Evolutionary conservation across 1,284 basidiomycete genomes (phyloP).

Genomic region (Cutaneotrichosporon dermatis): DNA sequence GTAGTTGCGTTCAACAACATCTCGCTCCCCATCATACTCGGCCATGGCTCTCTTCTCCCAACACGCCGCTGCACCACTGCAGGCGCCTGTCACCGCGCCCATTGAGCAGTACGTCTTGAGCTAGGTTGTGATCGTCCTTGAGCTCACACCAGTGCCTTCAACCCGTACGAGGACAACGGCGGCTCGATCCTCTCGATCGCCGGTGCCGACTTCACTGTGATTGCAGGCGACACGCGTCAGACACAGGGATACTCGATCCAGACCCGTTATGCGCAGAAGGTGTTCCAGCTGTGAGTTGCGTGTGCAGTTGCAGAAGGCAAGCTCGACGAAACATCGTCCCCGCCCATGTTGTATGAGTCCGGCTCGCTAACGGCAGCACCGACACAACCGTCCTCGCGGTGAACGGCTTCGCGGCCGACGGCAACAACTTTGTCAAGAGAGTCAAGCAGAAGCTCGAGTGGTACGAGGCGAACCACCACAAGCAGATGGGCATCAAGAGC

Average conservation of each 20-base stretch:
- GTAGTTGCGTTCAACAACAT: neutral
- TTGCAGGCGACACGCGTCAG: slow-evolving; percentile 91
- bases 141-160: slow-evolving; percentile 55
- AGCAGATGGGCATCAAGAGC: slow-evolving; percentile 84
- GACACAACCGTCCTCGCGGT: slow-evolving; percentile 87
- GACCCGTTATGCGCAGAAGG: slow-evolving; percentile 81
- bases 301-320: no score
- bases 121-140: neutral
- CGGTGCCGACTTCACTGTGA: slow-evolving; percentile 82
- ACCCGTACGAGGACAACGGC: slow-evolving; percentile 85
- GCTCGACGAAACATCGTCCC: no score
- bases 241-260: slow-evolving; percentile 92
- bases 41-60: slow-evolving; percentile 40
- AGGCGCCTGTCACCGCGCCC: slow-evolving; percentile 31
- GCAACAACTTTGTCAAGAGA: slow-evolving; percentile 91
- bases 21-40: neutral
- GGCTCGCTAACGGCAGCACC: slow-evolving; percentile 57
- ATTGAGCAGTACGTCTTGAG: slow-evolving; percentile 39
- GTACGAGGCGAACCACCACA: slow-evolving; percentile 90
- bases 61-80: slow-evolving; percentile 12
- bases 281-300: slow-evolving; percentile 50
- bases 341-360: no score
- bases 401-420: slow-evolving; percentile 92
- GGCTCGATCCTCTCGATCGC: slow-evolving; percentile 93
- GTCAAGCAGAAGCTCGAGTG: slow-evolving; percentile 92